A percentile compares a stretch with the other conserved stretches of the same genome.
These are phyloP conservation scores for Paulownia fortunei DNA, from an alignment of 257 asterid species.

Conservation along the genomic window DNA sequence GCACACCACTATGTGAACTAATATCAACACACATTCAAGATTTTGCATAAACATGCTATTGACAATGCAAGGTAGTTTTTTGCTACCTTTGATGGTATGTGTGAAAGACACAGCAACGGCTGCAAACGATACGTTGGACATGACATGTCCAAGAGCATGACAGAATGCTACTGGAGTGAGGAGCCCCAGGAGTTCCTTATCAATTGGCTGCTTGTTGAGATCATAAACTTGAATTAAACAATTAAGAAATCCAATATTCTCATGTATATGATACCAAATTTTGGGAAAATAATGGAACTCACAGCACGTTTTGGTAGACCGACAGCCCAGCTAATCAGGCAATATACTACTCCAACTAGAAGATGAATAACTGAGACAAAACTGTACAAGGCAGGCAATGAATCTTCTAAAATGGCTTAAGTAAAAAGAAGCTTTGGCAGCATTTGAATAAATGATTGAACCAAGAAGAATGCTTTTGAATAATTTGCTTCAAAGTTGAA, in stretches of 20 bases:
- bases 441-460: too few relatives aligned
- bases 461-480: too few relatives aligned
- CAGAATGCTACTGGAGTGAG: slow-evolving; percentile 67
- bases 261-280: not conserved
- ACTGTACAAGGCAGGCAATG: slow-evolving; percentile 26
- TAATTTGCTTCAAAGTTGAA: not conserved
- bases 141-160: slow-evolving; percentile 72
- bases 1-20: too few relatives aligned
- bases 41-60: too few relatives aligned
- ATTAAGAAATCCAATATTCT: not conserved
- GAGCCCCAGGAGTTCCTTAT: slow-evolving; percentile 52
- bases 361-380: slow-evolving; percentile 67
- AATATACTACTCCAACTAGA: slow-evolving; percentile 64
- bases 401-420: not conserved
- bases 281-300: slow-evolving; percentile 27
- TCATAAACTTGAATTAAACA: slow-evolving; percentile 21
- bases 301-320: slow-evolving; percentile 72
- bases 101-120: slow-evolving; percentile 77
- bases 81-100: slow-evolving; percentile 63
- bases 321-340: slow-evolving; percentile 57
- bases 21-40: not conserved
- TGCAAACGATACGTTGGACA: slow-evolving; percentile 71
- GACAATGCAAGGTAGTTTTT: not conserved
- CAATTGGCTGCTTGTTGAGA: slow-evolving; percentile 52
- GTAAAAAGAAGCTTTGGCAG: not conserved